Evolutionary conservation across 1,284 basidiomycete species (phyloP), one percentile per base, ranked within the genome.

Genomic region (Vanrija sp.): DNA sequence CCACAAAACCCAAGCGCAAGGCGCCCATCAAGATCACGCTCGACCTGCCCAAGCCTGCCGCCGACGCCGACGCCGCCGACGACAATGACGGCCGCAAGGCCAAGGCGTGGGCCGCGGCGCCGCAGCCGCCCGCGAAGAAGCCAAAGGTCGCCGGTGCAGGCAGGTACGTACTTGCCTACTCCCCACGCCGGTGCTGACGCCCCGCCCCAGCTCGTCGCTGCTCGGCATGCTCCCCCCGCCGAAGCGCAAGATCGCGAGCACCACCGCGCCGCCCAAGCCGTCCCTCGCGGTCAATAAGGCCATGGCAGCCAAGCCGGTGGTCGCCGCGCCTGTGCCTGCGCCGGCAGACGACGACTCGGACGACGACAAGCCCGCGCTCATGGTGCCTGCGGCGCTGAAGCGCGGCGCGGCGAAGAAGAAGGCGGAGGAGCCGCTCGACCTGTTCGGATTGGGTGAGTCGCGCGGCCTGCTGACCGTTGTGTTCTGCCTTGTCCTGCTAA

Each of bases 181-280:
- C 12, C 19, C 14, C 1, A 9, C n/a, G 16, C 23, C 9, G 18
- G 3, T 23, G 38, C 56, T 55, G 40, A 57, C 52, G 0, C 19
- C 28, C 28, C 28, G 7, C 7, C 28, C 7, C 52, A 74, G 73
- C 6, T 74, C 74, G 6, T 55, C 71, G 2, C 54, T 77, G 46
- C 55, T 77, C 8, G 72, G 71, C 10, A 74, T 77, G 74, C 59
- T 77, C 10, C 75, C 75, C 0, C 61, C 74, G 44, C 75, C 75
- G 3, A 77, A 77, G 56, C 62, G 75, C 23, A 72, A 74, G 55
- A 51, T 72, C 1, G 29, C 43, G 9, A n/a, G n/a, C n/a, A 26
- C 56, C 2, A 51, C 50, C 6, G 42, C 60, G 4, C 46, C 60
- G 10, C 45, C 55, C 6, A 51, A 49, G 14, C 46, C 67, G 9